Percentiles rank a stretch among this genome's conserved stretches.
These are phyloP conservation scores for Uronychia setigera DNA, from an alignment of 73 alveolate genomes.

Conservation along the genomic window DNA sequence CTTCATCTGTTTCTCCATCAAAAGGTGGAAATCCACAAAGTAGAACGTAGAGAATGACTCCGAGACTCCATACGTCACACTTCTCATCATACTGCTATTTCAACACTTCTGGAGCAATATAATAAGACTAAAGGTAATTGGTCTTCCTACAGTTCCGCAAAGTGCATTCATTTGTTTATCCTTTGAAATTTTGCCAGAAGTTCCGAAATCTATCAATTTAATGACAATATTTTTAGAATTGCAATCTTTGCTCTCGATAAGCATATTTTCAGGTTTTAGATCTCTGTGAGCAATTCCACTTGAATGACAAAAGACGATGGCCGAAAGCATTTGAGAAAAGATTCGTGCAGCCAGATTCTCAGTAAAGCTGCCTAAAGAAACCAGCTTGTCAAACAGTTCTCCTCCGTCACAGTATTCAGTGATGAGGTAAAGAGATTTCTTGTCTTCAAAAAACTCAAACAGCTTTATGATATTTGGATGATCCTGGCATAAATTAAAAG, in stretches of 20 bases:
- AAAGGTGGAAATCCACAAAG: slow-evolving; percentile 33
- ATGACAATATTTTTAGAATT: background rate
- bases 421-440: slow-evolving; percentile 48
- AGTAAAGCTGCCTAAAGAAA: background rate
- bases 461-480: slow-evolving; percentile 64
- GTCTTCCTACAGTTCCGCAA: background rate
- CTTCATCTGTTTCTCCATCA: slow-evolving; percentile 24
- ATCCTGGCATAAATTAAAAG: background rate
- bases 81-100: background rate
- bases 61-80: slow-evolving; percentile 33
- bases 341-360: slow-evolving; percentile 7
- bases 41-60: slow-evolving; percentile 16
- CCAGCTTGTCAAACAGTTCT: slow-evolving; percentile 8
- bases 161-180: background rate
- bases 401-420: slow-evolving; percentile 63
- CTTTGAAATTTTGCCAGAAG: background rate
- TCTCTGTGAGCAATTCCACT: slow-evolving; percentile 14
- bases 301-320: slow-evolving; percentile 7
- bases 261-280: slow-evolving; percentile 12
- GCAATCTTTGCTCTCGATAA: background rate
- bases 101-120: slow-evolving; percentile 30
- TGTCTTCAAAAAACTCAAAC: slow-evolving; percentile 46
- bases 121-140: slow-evolving; percentile 11
- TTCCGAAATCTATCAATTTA: slow-evolving; percentile 18
- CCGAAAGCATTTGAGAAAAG: background rate